A percentile compares a stretch with the other conserved stretches of the same genome.
Conservation (phyloP, 2,329 filamentous ascomycete genomes). For the Beauveria sp. region DNA sequence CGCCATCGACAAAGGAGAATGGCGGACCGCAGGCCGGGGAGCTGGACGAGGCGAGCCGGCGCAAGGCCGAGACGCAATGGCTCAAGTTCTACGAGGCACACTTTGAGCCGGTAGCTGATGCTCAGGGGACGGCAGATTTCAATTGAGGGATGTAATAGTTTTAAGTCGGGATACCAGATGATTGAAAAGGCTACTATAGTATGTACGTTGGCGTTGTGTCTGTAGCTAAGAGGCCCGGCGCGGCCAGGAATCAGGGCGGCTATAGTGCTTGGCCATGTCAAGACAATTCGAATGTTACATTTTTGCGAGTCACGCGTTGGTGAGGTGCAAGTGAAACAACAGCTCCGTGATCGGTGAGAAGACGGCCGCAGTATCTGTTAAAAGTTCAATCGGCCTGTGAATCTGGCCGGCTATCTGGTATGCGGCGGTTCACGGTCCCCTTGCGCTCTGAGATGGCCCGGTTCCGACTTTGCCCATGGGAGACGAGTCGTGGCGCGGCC, state of each 20-base stretch:
- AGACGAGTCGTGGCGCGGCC: not conserved
- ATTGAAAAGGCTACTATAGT: not conserved
- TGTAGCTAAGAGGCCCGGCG: conserved; percentile 3
- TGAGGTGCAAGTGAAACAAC: not conserved
- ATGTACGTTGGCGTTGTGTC: not conserved
- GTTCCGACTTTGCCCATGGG: conserved; percentile 3
- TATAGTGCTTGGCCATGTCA: not conserved
- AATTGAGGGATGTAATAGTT: conserved; percentile 27
- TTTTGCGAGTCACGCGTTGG: not conserved
- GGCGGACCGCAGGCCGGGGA: conserved; percentile 29
- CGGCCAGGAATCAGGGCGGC: not conserved
- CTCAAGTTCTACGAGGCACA: conserved; percentile 47
- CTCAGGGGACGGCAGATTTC: conserved; percentile 44
- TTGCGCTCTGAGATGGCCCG: not conserved
- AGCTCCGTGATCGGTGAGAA: not conserved
- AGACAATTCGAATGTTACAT: not conserved
- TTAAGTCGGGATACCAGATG: not conserved
- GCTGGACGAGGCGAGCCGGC: conserved; percentile 43
- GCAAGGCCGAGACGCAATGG: conserved; percentile 44
- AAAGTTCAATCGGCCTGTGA: not conserved
- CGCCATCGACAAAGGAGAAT: conserved; percentile 37
- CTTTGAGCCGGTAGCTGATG: conserved; percentile 36
- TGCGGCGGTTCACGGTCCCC: not conserved
- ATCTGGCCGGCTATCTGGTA: not conserved
- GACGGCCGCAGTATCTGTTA: too few species aligned